Percentiles rank a stretch among this genome's conserved stretches.
These are phyloP conservation scores for Apocynum venetum DNA, from an alignment of 257 asterid species.

Conservation along the genomic window DNA sequence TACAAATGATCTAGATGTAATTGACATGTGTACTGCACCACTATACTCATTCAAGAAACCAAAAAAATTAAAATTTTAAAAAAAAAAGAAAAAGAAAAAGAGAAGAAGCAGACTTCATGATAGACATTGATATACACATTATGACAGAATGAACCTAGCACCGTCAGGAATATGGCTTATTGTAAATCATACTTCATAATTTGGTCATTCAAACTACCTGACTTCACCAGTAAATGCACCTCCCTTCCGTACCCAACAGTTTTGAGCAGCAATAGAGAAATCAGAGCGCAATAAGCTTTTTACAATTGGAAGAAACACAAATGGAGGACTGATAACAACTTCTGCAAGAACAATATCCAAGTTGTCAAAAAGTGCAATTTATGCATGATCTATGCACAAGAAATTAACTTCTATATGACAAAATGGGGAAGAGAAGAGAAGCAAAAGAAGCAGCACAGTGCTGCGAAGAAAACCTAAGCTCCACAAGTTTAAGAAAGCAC, in stretches of 20 bases:
- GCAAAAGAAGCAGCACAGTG: not conserved
- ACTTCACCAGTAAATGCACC: constrained; percentile 45
- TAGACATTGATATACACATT: not conserved
- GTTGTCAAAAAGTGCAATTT: not conserved
- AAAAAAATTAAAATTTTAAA: no score
- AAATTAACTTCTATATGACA: not conserved
- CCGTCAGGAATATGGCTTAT: not conserved
- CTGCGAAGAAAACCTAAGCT: not conserved
- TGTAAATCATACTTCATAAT: not conserved
- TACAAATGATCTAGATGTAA: not conserved
- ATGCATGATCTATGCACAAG: not conserved
- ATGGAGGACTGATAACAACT: constrained; percentile 46
- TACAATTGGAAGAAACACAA: constrained; percentile 34
- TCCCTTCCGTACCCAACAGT: constrained; percentile 43
- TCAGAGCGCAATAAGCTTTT: constrained; percentile 38
- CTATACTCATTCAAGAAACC: not conserved
- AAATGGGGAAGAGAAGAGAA: not conserved
- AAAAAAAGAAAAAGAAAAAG: no score
- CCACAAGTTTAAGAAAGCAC: not conserved
- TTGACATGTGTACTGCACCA: not conserved
- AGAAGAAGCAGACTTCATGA: not conserved
- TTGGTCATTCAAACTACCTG: constrained; percentile 21
- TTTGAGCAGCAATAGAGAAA: constrained; percentile 43
- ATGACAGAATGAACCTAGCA: not conserved
- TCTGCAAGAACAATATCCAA: constrained; percentile 22